Evolutionary conservation across 257 asterid species (phyloP).

Genomic region (Lycium barbarum): DNA sequence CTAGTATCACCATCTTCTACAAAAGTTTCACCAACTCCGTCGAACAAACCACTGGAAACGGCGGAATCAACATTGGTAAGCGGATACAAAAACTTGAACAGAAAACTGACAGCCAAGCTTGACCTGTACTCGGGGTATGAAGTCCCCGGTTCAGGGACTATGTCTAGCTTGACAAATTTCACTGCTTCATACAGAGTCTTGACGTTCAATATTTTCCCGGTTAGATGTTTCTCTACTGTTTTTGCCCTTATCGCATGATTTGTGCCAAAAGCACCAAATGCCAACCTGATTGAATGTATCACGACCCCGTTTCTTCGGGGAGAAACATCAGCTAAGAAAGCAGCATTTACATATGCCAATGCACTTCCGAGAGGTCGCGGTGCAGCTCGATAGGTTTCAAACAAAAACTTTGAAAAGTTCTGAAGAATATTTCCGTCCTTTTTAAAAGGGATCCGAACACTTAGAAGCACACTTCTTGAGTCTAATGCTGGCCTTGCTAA

Average conservation of each 20-base stretch:
- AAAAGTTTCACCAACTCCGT: constrained; percentile 30
- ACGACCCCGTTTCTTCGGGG: constrained; percentile 40
- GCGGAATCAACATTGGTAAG: constrained; percentile 30
- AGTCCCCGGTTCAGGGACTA: constrained; percentile 62
- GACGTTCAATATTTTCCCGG: constrained; percentile 44
- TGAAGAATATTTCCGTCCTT: constrained; percentile 16
- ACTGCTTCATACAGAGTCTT: constrained; percentile 50
- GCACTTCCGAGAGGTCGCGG: constrained; percentile 79
- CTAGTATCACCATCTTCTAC: constrained; percentile 31
- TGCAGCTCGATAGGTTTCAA: constrained; percentile 68
- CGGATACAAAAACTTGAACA: constrained; percentile 60
- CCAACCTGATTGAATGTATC: constrained; percentile 45
- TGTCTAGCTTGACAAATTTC: constrained; percentile 49
- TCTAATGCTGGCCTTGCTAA: constrained; percentile 56
- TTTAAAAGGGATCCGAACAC: constrained; percentile 55
- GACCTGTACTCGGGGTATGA: constrained; percentile 57
- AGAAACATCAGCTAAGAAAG: constrained; percentile 66
- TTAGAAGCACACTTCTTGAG: constrained; percentile 53
- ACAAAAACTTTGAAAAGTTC: constrained; percentile 41
- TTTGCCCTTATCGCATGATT: constrained; percentile 55
- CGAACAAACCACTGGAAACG: constrained; percentile 26
- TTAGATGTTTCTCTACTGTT: constrained; percentile 56
- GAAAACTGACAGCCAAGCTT: constrained; percentile 62
- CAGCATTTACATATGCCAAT: constrained; percentile 66
- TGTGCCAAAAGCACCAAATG: constrained; percentile 68